A percentile compares a stretch with the other conserved stretches of the same genome.
Conservation (phyloP, 805 yeast species). For the Cyberlindnera mrakii region DNA sequence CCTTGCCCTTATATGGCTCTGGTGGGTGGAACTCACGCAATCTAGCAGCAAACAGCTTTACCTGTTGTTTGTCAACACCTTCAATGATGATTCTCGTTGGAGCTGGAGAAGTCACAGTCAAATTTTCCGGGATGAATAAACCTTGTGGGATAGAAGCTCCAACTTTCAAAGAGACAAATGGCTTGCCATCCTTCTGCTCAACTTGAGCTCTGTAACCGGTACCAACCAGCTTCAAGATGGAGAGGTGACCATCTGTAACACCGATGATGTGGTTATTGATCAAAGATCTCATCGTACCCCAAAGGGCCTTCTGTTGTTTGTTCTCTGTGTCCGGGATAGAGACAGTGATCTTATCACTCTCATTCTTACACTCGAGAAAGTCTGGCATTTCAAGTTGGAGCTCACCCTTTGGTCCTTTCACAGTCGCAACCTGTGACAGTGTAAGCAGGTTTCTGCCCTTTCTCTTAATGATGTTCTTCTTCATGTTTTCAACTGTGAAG, state of each 20-base stretch:
- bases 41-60: conserved; percentile 81
- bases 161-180: conserved; percentile 69
- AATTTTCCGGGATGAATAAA: conserved; percentile 68
- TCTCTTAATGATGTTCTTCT: conserved; percentile 52
- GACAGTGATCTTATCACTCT: conserved; percentile 41
- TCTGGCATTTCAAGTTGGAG: conserved; percentile 63
- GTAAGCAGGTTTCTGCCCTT: conserved; percentile 58
- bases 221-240: conserved; percentile 85
- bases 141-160: conserved; percentile 84
- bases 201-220: conserved; percentile 92
- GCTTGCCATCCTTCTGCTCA: conserved; percentile 44
- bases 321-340: conserved; percentile 48
- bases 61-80: conserved; percentile 84
- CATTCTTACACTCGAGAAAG: conserved; percentile 47
- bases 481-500: conserved; percentile 40
- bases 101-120: conserved; percentile 69
- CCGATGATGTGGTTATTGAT: conserved; percentile 78
- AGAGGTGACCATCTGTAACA: conserved; percentile 87
- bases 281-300: conserved; percentile 90
- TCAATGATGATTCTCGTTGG: conserved; percentile 83
- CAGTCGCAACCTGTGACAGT: conserved; percentile 51
- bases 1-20: conserved; percentile 98
- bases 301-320: conserved; percentile 75
- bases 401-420: conserved; percentile 76
- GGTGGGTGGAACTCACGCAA: conserved; percentile 88